Percentiles rank a stretch among this genome's conserved stretches.
These are phyloP conservation scores for Neofusicoccum ribis DNA, from an alignment of 2,329 filamentous ascomycete species.

Conservation along the genomic window DNA sequence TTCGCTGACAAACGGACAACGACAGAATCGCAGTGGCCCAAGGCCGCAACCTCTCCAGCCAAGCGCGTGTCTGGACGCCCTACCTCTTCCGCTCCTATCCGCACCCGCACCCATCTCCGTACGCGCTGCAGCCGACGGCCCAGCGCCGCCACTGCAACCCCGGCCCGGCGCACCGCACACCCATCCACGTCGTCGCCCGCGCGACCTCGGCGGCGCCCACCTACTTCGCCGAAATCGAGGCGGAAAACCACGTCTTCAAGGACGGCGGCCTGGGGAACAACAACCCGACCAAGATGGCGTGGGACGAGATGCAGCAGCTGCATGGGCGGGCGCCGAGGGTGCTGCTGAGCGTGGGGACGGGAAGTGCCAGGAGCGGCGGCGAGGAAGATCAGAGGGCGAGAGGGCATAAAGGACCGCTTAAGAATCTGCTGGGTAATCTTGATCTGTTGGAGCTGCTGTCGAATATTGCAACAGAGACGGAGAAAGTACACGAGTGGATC, in stretches of 20 bases:
- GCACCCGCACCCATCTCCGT: conserved; percentile 15
- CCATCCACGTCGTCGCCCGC: conserved; percentile 22
- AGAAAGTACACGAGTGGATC: conserved; percentile 13
- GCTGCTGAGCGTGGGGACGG: conserved; percentile 24
- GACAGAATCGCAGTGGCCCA: background rate
- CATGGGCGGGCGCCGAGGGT: conserved; percentile 21
- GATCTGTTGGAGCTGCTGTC: background rate
- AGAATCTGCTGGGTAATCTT: no score
- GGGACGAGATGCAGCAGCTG: conserved; percentile 23
- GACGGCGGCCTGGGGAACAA: conserved; percentile 24
- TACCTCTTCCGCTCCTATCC: conserved; percentile 22
- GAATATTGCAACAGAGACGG: conserved; percentile 14
- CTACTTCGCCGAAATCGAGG: conserved; percentile 20
- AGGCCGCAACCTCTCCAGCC: background rate
- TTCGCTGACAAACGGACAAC: conserved; percentile 14
- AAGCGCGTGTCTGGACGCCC: background rate
- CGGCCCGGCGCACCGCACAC: conserved; percentile 16
- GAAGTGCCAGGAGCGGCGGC: background rate
- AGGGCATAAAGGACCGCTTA: no score
- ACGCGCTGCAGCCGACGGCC: background rate
- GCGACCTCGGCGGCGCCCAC: conserved; percentile 24
- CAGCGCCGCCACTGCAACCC: conserved; percentile 18
- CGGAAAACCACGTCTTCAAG: conserved; percentile 10
- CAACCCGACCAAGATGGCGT: conserved; percentile 23
- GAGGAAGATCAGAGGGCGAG: no score